These are phyloP conservation scores for Mucor plumbeus DNA, from an alignment of 371 early-diverging fungal species.

Conservation along the genomic window DNA sequence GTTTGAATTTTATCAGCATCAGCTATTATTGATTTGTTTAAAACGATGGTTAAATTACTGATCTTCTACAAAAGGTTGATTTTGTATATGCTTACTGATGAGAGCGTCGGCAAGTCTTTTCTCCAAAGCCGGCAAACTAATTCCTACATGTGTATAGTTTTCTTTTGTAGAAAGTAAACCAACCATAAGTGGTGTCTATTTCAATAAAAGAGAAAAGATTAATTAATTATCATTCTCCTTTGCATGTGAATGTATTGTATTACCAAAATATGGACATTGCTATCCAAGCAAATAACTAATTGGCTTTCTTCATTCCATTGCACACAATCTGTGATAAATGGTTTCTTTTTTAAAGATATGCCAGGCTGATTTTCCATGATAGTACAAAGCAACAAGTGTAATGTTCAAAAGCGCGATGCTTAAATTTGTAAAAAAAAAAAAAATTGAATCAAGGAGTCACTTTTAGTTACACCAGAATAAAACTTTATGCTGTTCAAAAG, in stretches of 20 bases:
- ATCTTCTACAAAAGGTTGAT: neutral
- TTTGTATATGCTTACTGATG: neutral
- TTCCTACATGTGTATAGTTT: constrained; percentile 21
- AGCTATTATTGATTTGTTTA: constrained; percentile 4
- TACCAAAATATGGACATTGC: constrained; percentile 40
- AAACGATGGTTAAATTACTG: neutral
- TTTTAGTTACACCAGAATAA: no score
- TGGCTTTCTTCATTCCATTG: constrained; percentile 36
- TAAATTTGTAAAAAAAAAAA: no score
- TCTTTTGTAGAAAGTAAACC: constrained; percentile 36
- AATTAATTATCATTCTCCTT: neutral
- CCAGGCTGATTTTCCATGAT: constrained; percentile 36
- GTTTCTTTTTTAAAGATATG: constrained; percentile 21
- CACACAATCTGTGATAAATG: constrained; percentile 23
- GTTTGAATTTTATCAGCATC: constrained; percentile 19
- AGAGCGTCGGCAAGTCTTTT: neutral
- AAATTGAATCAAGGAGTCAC: no score
- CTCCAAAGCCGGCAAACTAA: constrained; percentile 10
- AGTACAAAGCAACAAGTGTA: no score
- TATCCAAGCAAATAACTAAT: constrained; percentile 28
- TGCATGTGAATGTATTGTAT: neutral
- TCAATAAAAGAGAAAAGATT: neutral
- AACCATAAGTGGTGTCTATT: constrained; percentile 37
- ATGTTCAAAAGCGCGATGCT: no score
- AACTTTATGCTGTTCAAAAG: no score